phyloP scores from a whole-genome alignment of 805 yeast species.

The Metschnikowia vanudenii region DNA sequence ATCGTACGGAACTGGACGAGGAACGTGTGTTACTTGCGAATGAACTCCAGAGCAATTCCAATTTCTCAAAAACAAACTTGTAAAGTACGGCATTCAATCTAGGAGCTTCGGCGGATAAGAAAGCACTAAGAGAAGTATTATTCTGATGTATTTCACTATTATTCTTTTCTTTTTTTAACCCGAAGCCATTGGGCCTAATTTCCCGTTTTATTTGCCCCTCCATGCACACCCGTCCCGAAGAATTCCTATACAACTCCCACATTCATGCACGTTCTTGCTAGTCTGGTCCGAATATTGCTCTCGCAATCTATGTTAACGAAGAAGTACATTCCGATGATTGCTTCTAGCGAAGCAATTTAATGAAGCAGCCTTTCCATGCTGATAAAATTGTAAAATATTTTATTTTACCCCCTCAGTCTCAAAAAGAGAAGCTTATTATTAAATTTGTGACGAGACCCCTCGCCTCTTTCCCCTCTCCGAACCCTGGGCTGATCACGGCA shows the following conservation, averaged over 20 bases:
- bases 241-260: background rate
- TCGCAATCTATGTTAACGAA: background rate
- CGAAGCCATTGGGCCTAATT: background rate
- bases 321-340: background rate
- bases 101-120: no score
- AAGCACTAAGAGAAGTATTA: no score
- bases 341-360: background rate
- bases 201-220: background rate
- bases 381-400: no score
- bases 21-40: no score
- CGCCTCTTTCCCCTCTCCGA: conserved; percentile 1
- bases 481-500: conserved; percentile 8
- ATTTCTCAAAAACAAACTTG: no score
- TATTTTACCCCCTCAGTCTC: no score
- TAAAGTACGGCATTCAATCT: no score
- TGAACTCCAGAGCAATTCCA: no score
- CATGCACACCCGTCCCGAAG: background rate
- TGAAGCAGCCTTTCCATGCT: background rate
- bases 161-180: background rate
- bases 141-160: background rate
- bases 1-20: no score
- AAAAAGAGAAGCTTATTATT: background rate
- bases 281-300: background rate
- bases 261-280: background rate
- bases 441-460: background rate